Conservation (phyloP, 2,329 filamentous ascomycete species). For the Trichoderma afroharzianum region DNA sequence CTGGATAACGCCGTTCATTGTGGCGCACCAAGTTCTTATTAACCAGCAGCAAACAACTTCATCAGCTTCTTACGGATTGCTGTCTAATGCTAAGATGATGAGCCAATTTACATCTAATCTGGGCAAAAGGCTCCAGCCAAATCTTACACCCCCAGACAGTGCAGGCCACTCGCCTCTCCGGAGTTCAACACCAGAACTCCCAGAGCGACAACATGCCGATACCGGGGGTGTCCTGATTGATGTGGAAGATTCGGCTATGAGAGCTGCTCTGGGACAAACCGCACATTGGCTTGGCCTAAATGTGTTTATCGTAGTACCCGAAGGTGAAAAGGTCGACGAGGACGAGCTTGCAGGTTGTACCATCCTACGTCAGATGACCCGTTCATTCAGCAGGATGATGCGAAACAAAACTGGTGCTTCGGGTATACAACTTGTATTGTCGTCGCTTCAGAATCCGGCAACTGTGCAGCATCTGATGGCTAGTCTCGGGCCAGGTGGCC, state of each 20-base stretch:
- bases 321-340: background rate
- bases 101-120: background rate
- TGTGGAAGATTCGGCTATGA: background rate
- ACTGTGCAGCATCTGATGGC: background rate
- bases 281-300: background rate
- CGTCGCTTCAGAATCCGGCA: background rate
- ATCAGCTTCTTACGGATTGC: background rate
- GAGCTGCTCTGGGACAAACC: background rate
- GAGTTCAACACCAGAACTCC: background rate
- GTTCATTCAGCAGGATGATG: background rate
- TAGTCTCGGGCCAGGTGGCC: background rate
- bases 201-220: background rate
- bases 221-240: background rate
- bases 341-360: background rate
- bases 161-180: background rate
- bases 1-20: background rate
- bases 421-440: background rate
- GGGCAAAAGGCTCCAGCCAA: background rate
- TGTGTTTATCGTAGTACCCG: background rate
- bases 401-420: background rate
- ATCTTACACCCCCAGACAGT: background rate
- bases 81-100: background rate
- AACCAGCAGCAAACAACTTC: background rate
- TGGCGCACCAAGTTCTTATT: background rate
- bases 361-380: background rate